Conservation (phyloP, 306 rosid genomes). For the Senna siamea region DNA sequence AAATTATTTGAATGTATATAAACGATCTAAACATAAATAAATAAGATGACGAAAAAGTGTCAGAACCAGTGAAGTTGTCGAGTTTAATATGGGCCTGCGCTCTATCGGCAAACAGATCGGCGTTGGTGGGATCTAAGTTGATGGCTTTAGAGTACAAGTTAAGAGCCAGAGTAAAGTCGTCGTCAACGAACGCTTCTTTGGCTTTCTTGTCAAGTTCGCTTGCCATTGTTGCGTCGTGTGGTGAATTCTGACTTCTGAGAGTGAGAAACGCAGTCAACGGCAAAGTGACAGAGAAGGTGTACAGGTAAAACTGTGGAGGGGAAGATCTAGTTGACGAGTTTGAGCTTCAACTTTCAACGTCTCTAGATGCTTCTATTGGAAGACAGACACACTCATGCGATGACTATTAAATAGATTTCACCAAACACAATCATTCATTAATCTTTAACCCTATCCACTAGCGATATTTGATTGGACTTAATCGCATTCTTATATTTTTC, state of each 20-base stretch:
- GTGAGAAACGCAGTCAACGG: background rate
- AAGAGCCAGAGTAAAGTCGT: constrained; percentile 50
- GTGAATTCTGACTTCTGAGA: background rate
- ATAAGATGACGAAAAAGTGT: background rate
- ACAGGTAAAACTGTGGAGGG: background rate
- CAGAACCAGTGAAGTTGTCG: constrained; percentile 58
- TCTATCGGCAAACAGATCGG: constrained; percentile 59
- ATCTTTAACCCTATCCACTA: background rate
- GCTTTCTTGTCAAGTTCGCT: constrained; percentile 53
- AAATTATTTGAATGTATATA: background rate
- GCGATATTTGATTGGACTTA: too few relatives aligned
- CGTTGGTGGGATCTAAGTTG: constrained; percentile 41
- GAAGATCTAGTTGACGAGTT: background rate
- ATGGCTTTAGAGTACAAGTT: constrained; percentile 56
- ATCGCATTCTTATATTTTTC: background rate
- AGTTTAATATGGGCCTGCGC: constrained; percentile 75
- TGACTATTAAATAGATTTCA: background rate
- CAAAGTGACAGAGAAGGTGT: too few relatives aligned
- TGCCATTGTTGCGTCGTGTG: constrained; percentile 39
- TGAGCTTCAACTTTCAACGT: too few relatives aligned
- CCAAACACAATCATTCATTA: background rate
- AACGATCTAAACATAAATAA: background rate
- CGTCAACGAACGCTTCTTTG: constrained; percentile 66
- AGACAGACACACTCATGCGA: too few relatives aligned
- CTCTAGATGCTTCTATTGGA: background rate